Conservation (phyloP, 1,139 yeast species). For the Pichiaceae sp. region DNA sequence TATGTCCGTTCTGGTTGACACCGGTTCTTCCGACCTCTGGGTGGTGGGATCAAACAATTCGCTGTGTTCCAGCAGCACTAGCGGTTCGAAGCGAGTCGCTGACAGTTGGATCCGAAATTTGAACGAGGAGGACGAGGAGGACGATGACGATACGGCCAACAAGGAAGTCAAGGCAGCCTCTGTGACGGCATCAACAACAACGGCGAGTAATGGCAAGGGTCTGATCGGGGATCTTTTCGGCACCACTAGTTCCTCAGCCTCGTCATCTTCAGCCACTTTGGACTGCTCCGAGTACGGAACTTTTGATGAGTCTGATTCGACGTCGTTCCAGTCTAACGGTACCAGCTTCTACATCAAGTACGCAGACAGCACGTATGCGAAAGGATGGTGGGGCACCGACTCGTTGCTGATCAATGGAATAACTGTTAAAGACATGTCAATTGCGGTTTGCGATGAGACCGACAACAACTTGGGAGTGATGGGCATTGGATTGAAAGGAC, state of each 20-base stretch:
- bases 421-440: slow-evolving; percentile 36
- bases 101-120: not conserved
- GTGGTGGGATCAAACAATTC: slow-evolving; percentile 27
- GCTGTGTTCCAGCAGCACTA: slow-evolving; percentile 14
- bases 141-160: not conserved
- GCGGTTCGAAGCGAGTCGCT: not conserved
- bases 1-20: slow-evolving; percentile 49
- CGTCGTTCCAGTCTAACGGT: slow-evolving; percentile 36
- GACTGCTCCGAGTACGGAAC: slow-evolving; percentile 40
- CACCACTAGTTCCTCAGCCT: not conserved
- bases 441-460: slow-evolving; percentile 50
- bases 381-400: slow-evolving; percentile 63
- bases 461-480: slow-evolving; percentile 50
- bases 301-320: slow-evolving; percentile 38
- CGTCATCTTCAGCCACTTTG: slow-evolving; percentile 2
- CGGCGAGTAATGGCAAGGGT: not conserved
- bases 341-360: slow-evolving; percentile 46
- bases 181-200: not conserved
- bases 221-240: not conserved
- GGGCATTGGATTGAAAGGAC: slow-evolving; percentile 51
- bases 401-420: slow-evolving; percentile 34
- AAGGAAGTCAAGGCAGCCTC: too few relatives aligned
- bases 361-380: slow-evolving; percentile 55
- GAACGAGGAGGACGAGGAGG: not conserved
- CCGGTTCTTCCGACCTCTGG: slow-evolving; percentile 70